Conservation (phyloP, 1,284 basidiomycete genomes). For the Ustilago xerochloae region DNA sequence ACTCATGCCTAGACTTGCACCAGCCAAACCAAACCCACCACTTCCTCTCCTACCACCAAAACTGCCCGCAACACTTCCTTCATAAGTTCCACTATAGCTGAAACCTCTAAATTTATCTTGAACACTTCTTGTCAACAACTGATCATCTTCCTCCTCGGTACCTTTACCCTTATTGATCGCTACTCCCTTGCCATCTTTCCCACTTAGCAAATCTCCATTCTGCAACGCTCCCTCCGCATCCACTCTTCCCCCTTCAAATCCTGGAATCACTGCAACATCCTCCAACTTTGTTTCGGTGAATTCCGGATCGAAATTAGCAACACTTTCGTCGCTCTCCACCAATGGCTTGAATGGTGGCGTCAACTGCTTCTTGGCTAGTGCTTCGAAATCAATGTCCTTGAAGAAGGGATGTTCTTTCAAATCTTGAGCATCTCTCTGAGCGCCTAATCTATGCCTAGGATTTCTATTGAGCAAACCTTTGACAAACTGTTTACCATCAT, state of each 20-base stretch:
- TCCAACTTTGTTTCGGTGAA: slow-evolving; percentile 87
- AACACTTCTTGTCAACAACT: slow-evolving; percentile 56
- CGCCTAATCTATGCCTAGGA: slow-evolving; percentile 93
- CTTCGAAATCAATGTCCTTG: slow-evolving; percentile 74
- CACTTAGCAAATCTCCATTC: slow-evolving; percentile 32
- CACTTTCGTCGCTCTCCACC: slow-evolving; percentile 97
- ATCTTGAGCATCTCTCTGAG: slow-evolving; percentile 88
- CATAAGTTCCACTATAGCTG: slow-evolving; percentile 65
- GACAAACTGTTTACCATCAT: slow-evolving; percentile 99
- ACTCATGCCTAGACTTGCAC: slow-evolving; percentile 58
- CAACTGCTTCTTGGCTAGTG: slow-evolving; percentile 85
- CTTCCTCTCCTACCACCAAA: slow-evolving; percentile 54
- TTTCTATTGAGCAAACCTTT: slow-evolving; percentile 98
- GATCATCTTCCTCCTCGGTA: slow-evolving; percentile 44
- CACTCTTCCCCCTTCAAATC: slow-evolving; percentile 49
- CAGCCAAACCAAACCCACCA: slow-evolving; percentile 45
- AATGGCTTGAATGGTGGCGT: slow-evolving; percentile 97
- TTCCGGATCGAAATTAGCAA: slow-evolving; percentile 97
- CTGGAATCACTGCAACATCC: slow-evolving; percentile 61
- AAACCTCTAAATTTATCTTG: slow-evolving; percentile 68
- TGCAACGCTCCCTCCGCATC: slow-evolving; percentile 31
- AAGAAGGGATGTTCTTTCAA: slow-evolving; percentile 98
- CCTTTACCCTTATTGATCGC: slow-evolving; percentile 40
- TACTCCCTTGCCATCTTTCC: slow-evolving; percentile 36
- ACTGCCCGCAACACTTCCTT: slow-evolving; percentile 53